Evolutionary conservation across 345 rosid genomes (phyloP), one percentile per base, ranked within the genome.

Genomic region (Zanthoxylum bungeanum): DNA sequence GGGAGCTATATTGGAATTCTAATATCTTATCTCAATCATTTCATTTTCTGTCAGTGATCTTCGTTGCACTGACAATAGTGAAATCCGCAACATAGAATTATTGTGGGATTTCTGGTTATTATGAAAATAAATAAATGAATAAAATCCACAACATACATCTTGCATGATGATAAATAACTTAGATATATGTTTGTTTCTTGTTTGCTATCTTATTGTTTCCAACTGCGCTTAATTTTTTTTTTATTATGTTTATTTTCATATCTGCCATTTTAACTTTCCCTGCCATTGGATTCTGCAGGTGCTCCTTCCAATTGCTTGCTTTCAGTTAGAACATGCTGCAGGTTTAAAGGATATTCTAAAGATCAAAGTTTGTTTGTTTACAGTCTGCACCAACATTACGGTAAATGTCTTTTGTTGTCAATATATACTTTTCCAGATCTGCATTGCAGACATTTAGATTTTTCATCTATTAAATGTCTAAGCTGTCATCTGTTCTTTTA

Each of bases 301-400:
- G 78, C 86, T 93, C n/a, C 80, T 88, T 73, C 91, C 97, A 62
- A 64, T 79, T 78, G 85, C 85, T 80, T 70, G 75, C 39, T 68
- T 77, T 60, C 79, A 84, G 68, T 81, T 93, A 70, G 78, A 84
- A 73, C 77, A 76, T 60, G 89, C 89, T 40, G 74, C 75, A 12
- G 75, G 44, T 70, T 71, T 73, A 51, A 82, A 42, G 71, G 91
- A 91, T 76, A 76, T 76, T 60, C 74, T 79, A 68, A 90, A 73
- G 83, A 87, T 91, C 44, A 91, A 87, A 77, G 85, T 96, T 81
- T 88, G 94, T 84, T 77, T 93, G 47, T 93, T 93, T 80, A 85
- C 97, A 63, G 71, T 87, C 70, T 91, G 97, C 80, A 85, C 96
- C 46, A 88, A 91, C 70, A 88, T 93, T 60, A 80, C 82, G 96